A percentile compares a stretch with the other conserved stretches of the same genome.
Conservation (phyloP, 345 rosid genomes). For the Citropsis articulata region DNA sequence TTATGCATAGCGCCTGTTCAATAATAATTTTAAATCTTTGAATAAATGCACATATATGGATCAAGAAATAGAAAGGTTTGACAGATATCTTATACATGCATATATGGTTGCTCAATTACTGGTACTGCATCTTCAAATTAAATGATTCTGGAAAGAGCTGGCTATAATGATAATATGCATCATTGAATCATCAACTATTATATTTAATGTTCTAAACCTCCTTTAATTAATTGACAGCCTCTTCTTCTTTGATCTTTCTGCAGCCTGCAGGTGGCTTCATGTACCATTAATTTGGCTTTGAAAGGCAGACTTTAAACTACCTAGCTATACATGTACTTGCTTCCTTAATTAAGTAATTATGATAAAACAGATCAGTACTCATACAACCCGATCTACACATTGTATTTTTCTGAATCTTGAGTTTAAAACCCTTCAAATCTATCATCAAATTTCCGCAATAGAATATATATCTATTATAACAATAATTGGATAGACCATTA, state of each 20-base stretch:
- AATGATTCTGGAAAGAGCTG: neutral
- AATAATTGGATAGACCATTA: no score
- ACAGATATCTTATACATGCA: neutral
- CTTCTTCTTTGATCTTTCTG: neutral
- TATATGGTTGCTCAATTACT: no score
- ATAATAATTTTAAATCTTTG: neutral
- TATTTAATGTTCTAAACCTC: neutral
- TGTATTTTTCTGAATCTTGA: no score
- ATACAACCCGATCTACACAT: no score
- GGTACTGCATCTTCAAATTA: neutral
- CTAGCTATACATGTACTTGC: no score
- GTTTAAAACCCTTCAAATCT: no score
- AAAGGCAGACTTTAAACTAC: no score
- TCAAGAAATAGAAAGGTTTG: neutral
- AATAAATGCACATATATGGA: neutral
- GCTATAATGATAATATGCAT: neutral
- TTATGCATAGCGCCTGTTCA: neutral
- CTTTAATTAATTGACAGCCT: neutral
- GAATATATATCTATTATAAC: no score
- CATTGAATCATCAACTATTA: neutral
- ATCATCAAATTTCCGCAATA: no score
- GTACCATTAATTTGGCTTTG: no score
- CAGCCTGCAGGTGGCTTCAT: neutral
- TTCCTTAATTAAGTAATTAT: no score
- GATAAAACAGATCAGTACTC: no score